These are phyloP conservation scores for Phytophthora idaei DNA, from an alignment of 352 stramenopile species.

Conservation along the genomic window DNA sequence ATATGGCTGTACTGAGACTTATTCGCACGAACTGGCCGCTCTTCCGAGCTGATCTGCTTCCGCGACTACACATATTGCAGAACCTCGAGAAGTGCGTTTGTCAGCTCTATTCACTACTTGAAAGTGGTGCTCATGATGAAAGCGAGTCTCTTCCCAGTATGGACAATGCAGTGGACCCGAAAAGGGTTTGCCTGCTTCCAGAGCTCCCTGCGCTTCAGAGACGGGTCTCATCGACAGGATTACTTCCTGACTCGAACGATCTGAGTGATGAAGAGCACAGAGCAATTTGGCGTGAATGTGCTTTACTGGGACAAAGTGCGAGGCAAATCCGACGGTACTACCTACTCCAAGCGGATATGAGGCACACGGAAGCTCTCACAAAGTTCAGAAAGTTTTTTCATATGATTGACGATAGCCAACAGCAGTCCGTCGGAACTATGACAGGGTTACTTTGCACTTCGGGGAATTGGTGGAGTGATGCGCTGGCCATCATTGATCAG, in stretches of 20 bases:
- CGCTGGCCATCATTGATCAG: slow-evolving; percentile 42
- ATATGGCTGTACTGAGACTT: slow-evolving; percentile 48
- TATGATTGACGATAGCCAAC: slow-evolving; percentile 15
- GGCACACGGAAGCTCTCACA: slow-evolving; percentile 29
- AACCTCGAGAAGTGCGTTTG: slow-evolving; percentile 54
- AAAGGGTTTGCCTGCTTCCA: slow-evolving; percentile 52
- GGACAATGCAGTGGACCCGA: slow-evolving; percentile 32
- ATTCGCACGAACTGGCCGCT: slow-evolving; percentile 63
- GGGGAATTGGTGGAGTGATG: slow-evolving; percentile 56
- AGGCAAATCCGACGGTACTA: slow-evolving; percentile 49
- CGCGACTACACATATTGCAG: slow-evolving; percentile 69
- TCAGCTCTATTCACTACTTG: slow-evolving; percentile 17
- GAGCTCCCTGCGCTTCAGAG: slow-evolving; percentile 38
- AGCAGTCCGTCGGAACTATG: slow-evolving; percentile 1
- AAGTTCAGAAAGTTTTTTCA: slow-evolving; percentile 25
- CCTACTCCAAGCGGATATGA: slow-evolving; percentile 46
- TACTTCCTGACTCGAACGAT: slow-evolving; percentile 6
- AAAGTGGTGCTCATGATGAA: not conserved
- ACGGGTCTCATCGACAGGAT: slow-evolving; percentile 28
- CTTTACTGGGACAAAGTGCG: slow-evolving; percentile 37
- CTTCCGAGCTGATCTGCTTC: slow-evolving; percentile 74
- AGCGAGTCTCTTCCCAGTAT: not conserved
- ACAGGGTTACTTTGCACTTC: slow-evolving; percentile 42
- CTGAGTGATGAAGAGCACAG: slow-evolving; percentile 1
- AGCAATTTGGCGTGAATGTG: slow-evolving; percentile 46